Base-by-base conservation (phyloP, 352 stramenopile genomes). In the Phytophthora tubulina region DNA sequence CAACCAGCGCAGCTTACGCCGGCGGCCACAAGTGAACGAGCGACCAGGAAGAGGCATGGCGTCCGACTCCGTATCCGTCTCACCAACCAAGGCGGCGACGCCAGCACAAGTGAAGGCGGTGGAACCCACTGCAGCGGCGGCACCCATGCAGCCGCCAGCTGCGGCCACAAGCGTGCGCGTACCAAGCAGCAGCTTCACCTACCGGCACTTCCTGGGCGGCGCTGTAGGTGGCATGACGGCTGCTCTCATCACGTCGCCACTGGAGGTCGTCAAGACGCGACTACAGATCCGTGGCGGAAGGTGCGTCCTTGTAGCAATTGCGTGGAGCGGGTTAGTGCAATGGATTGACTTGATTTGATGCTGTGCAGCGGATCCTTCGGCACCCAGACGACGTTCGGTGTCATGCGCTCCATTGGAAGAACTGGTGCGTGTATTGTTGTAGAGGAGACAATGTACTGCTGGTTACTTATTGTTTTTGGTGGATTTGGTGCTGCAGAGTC, bases 231-330 rank as follows among this genome's bases (percentile, higher is more conserved):
- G 89, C 52, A 96, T 96, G 86, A 88, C 81, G 15, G 87, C 89
- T 15, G 89, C 89, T 30, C 76, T 95, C 50, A 82, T 96, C 73
- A 96, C 89, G 56, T 96, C 87, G 35, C 89, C 89, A 15, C 72
- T 96, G 32, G 89, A 96, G 59, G 85, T 96, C 3, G 87, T 96
- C 50, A 94, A 95, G 84, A 96, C 89, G 59, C 85, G 89, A 8
- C 69, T 96, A 70, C 89, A 96, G 72, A 94, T 94, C 54, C 82
- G 83, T 33, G 78, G 75, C 15, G 83, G 84, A 44, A 81, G 82
- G 88, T 96, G 60, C 14, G 74, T 41, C 3, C 4, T 8, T 56
- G 31, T 3, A 27, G 2, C 1, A 33, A 17, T 49, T 15, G 49
- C 1, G 30, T 54, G 10, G 9, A 21, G 11, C 21, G 32, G 45